These are phyloP conservation scores for Penicillium psychrosexuale DNA, from an alignment of 2,329 filamentous ascomycete species.

Conservation along the genomic window DNA sequence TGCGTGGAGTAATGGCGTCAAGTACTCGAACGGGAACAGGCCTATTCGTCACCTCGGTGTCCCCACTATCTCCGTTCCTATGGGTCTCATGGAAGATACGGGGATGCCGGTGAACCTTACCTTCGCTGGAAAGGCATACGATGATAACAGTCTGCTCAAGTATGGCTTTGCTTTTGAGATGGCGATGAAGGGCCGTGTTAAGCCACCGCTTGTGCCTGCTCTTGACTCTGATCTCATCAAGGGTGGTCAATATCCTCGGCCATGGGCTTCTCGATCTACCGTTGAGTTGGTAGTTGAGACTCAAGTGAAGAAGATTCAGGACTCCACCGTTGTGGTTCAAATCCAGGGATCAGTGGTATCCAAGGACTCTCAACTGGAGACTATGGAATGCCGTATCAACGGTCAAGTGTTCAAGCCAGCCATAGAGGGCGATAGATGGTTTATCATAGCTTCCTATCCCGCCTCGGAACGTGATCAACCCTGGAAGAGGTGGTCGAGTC, in stretches of 20 bases:
- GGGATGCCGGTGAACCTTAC: slow-evolving; percentile 54
- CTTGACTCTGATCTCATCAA: slow-evolving; percentile 23
- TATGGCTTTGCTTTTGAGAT: slow-evolving; percentile 29
- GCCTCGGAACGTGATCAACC: slow-evolving; percentile 22
- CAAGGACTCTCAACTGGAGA: slow-evolving; percentile 10
- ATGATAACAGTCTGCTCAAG: slow-evolving; percentile 37
- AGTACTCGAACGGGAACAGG: slow-evolving; percentile 54
- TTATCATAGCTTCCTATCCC: slow-evolving; percentile 16
- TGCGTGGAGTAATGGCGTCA: slow-evolving; percentile 51
- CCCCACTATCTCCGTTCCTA: slow-evolving; percentile 53
- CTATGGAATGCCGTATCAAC: slow-evolving; percentile 23
- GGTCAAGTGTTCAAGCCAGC: slow-evolving; percentile 16
- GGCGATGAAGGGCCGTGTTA: slow-evolving; percentile 18
- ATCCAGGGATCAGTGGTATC: slow-evolving; percentile 7
- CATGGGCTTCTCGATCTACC: neutral
- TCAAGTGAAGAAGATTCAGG: slow-evolving; percentile 10
- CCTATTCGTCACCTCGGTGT: slow-evolving; percentile 55
- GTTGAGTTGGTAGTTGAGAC: slow-evolving; percentile 8
- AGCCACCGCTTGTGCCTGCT: slow-evolving; percentile 19
- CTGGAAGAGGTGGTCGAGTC: slow-evolving; percentile 28
- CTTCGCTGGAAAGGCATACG: slow-evolving; percentile 50
- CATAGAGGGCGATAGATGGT: slow-evolving; percentile 19
- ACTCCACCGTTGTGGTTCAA: slow-evolving; percentile 6
- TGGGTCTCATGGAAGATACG: slow-evolving; percentile 49
- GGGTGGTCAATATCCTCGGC: neutral